Percentiles rank a stretch among this genome's conserved stretches.
phyloP scores from a whole-genome alignment of 306 rosid genomes.

The Cucumis cinereus region DNA sequence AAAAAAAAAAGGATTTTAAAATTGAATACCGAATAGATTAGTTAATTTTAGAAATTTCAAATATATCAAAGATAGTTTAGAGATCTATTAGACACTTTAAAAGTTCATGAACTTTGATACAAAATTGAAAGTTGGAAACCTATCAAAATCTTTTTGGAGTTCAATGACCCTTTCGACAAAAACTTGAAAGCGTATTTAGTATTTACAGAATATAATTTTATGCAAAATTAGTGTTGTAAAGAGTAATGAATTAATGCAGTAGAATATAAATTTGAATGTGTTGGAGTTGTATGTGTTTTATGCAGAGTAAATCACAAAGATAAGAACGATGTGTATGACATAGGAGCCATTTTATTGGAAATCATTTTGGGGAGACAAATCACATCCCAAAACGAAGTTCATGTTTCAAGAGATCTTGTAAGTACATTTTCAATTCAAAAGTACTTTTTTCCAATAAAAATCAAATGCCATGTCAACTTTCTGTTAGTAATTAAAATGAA shows the following conservation, averaged over 20 bases:
- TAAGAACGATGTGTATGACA: constrained; percentile 75
- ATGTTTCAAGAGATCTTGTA: constrained; percentile 71
- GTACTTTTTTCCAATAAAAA: no score
- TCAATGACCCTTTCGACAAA: no score
- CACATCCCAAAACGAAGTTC: constrained; percentile 76
- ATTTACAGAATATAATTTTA: not conserved
- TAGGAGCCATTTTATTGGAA: constrained; percentile 79
- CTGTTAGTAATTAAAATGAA: no score
- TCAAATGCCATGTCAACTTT: no score
- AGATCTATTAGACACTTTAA: no score
- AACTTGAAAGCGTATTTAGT: no score
- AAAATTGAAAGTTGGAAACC: no score
- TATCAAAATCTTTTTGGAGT: not conserved
- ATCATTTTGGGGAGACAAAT: constrained; percentile 75
- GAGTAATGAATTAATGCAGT: not conserved
- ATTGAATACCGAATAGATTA: no score
- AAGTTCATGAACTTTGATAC: no score
- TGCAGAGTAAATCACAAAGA: constrained; percentile 47
- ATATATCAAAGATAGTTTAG: no score
- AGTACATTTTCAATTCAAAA: constrained; percentile 20
- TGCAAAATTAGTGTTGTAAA: not conserved
- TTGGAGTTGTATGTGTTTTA: not conserved
- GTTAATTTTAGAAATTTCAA: no score
- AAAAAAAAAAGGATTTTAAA: no score
- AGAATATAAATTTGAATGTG: not conserved